Percentiles rank a stretch among this genome's conserved stretches.
These are phyloP conservation scores for Picochlorum sp. DNA, from an alignment of 139 green algal species.

Conservation along the genomic window DNA sequence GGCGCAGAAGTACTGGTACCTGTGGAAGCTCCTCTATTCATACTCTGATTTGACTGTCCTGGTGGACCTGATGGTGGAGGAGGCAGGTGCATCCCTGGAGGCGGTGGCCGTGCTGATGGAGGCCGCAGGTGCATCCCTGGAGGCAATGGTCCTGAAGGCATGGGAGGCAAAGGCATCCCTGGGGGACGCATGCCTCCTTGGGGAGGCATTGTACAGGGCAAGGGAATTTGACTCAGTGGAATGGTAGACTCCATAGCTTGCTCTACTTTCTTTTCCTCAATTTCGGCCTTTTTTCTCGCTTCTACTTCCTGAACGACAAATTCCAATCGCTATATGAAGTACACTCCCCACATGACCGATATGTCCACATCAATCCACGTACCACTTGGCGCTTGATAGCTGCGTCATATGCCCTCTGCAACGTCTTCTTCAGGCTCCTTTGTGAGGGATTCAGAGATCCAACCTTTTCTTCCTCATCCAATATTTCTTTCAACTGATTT, in stretches of 20 bases:
- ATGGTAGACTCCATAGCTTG: too few species aligned
- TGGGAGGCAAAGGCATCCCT: slow-evolving; percentile 18
- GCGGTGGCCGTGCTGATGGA: not conserved
- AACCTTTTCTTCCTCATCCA: slow-evolving; percentile 65
- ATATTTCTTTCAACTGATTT: slow-evolving; percentile 59
- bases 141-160: not conserved
- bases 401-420: slow-evolving; percentile 73
- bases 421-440: slow-evolving; percentile 70
- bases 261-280: too few species aligned
- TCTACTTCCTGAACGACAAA: too few species aligned
- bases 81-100: not conserved
- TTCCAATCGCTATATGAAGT: not conserved
- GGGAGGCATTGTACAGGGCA: too few species aligned
- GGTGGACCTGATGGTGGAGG: not conserved
- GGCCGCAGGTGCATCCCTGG: not conserved
- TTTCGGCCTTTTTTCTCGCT: too few species aligned
- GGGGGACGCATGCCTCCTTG: not conserved
- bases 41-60: not conserved
- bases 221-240: too few species aligned
- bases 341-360: not conserved
- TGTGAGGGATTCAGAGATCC: slow-evolving; percentile 49
- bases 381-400: slow-evolving; percentile 71
- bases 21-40: not conserved
- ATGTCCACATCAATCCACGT: not conserved
- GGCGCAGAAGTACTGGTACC: slow-evolving; percentile 5